phyloP scores from a whole-genome alignment of 495 filamentous ascomycete species.

The Haplographium delicatum region DNA sequence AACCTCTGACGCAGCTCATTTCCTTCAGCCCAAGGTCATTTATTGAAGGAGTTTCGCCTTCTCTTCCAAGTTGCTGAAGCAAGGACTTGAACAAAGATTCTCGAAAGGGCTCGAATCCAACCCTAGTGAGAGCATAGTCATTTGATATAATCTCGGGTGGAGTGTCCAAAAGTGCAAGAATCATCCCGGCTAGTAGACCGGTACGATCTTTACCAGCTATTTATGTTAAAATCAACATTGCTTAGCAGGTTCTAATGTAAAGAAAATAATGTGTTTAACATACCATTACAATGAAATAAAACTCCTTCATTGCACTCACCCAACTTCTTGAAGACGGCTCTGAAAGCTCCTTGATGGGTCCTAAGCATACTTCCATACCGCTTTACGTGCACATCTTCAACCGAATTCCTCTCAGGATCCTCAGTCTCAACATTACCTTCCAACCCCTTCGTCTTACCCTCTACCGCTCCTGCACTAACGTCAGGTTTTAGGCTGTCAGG shows the following conservation, averaged over 20 bases:
- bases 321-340: conserved; percentile 34
- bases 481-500: neutral
- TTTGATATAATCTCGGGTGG: conserved; percentile 38
- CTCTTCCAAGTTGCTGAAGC: neutral
- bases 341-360: conserved; percentile 31
- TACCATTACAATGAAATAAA: conserved; percentile 46
- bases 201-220: conserved; percentile 59
- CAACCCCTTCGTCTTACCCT: neutral
- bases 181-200: conserved; percentile 50
- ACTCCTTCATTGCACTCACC: conserved; percentile 32
- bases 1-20: conserved; percentile 1
- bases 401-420: conserved; percentile 35
- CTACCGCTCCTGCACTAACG: neutral
- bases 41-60: neutral
- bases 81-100: conserved; percentile 16
- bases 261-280: conserved; percentile 27
- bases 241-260: neutral
- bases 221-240: neutral
- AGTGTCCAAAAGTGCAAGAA: conserved; percentile 47
- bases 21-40: conserved; percentile 4
- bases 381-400: conserved; percentile 33
- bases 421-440: conserved; percentile 30
- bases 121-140: conserved; percentile 47
- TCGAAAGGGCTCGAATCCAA: conserved; percentile 41
- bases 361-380: conserved; percentile 40